Evolutionary conservation across 495 filamentous ascomycete species (phyloP).

Genomic region (Tuber magnatum): DNA sequence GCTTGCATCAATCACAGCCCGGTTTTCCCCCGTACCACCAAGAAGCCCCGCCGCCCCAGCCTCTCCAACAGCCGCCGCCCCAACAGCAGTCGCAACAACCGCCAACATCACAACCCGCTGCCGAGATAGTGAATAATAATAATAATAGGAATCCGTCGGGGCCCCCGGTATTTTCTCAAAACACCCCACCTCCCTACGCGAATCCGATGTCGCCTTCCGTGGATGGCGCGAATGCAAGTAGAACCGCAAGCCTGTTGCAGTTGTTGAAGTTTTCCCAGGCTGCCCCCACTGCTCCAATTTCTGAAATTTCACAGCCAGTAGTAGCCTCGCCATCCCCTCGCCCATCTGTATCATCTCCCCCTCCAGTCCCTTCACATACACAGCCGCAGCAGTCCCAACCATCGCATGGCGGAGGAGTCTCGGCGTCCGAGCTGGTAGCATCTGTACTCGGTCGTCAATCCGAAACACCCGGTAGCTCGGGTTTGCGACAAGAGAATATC

Average conservation of each 20-base stretch:
- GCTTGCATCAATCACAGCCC: conserved; percentile 27
- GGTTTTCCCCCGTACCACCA: conserved; percentile 32
- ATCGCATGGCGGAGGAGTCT: conserved; percentile 51
- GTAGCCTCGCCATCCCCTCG: conserved; percentile 43
- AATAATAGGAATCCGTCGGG: conserved; percentile 17
- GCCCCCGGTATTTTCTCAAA: conserved; percentile 29
- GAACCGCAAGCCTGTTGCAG: conserved; percentile 67
- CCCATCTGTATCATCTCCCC: conserved; percentile 44
- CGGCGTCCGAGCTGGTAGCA: conserved; percentile 58
- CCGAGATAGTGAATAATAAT: conserved; percentile 15
- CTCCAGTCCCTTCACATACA: conserved; percentile 37
- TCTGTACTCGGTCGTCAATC: conserved; percentile 45
- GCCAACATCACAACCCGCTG: conserved; percentile 21
- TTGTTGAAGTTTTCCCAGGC: conserved; percentile 77
- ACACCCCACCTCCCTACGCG: conserved; percentile 31
- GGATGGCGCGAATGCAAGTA: conserved; percentile 50
- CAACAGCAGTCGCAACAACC: conserved; percentile 20
- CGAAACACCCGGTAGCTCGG: conserved; percentile 21
- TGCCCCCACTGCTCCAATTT: conserved; percentile 37
- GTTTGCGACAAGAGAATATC: conserved; percentile 27
- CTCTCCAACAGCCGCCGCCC: conserved; percentile 19
- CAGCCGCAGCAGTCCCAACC: conserved; percentile 42
- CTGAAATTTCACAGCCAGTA: conserved; percentile 40
- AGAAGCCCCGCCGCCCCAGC: conserved; percentile 8
- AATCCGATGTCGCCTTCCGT: conserved; percentile 38